Evolutionary conservation across 2,329 filamentous ascomycete genomes (phyloP), one percentile per base, ranked within the genome.

Genomic region (Blumeriella jaapii): DNA sequence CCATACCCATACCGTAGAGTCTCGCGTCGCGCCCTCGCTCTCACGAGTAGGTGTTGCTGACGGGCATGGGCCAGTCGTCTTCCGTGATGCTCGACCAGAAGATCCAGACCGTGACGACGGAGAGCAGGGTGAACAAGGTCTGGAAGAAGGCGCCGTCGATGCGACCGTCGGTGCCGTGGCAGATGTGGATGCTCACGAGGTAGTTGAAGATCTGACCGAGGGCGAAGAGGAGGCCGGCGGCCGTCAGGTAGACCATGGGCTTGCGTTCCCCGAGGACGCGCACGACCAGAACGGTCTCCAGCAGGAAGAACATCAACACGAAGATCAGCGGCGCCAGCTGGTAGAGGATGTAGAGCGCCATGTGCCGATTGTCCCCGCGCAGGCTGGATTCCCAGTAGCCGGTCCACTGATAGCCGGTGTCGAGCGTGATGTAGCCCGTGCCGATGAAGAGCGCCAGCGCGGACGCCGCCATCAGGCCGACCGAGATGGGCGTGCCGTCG

Each of bases 31-130:
- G n/a, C n/a, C n/a, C n/a, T n/a, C n/a, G 38, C 33, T 35, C n/a
- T 55, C 42, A 55, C 41, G 53, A 35, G 35, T 55, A 55, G 13
- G 48, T 50, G 33, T 40, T 49, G 12, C 44, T 38, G 19, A 50
- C 59, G 20, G 67, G 63, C 59, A 71, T 69, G 12, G 87, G 85
- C 91, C 91, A 98, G 64, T 95, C 89, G 54, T 98, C 91, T 61
- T 98, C 91, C 11, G 91, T 98, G 52, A 98, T 98, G 63, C 86
- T 95, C 29, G 86, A 93, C 91, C 91, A 98, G 67, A 98, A 98
- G 38, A 83, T 60, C 87, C 91, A 98, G 46, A 95, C 63, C 61
- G 75, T 75, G 12, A 84, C 68, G 4, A 98, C 85, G 0, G 87
- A 70, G 9, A 89, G 63, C 1, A 95, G 67, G 0, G 87, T 96